Evolutionary conservation across 768 basidiomycete genomes (phyloP).

Genomic region (Xerocomellus chrysenteron): DNA sequence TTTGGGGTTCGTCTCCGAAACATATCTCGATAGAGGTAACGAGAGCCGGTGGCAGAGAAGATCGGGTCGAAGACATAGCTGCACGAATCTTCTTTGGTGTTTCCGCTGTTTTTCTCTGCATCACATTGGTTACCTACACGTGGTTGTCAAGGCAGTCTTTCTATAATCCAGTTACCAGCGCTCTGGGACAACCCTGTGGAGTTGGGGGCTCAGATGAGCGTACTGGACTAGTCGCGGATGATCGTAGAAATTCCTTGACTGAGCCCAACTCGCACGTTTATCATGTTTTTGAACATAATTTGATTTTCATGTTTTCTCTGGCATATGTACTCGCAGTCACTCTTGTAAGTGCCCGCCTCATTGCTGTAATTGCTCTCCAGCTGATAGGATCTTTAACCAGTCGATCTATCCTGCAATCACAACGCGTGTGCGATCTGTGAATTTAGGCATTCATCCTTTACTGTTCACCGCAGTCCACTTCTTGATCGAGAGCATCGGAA

Average conservation of each 20-base stretch:
- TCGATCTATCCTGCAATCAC: slow-evolving; percentile 88
- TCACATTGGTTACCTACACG: slow-evolving; percentile 50
- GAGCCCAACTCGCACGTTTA: slow-evolving; percentile 45
- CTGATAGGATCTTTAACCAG: slow-evolving; percentile 38
- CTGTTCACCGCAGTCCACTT: slow-evolving; percentile 81
- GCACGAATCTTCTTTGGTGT: slow-evolving; percentile 74
- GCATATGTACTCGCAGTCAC: slow-evolving; percentile 79
- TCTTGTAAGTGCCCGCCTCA: slow-evolving; percentile 50
- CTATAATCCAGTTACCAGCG: slow-evolving; percentile 55
- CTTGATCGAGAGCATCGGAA: slow-evolving; percentile 63
- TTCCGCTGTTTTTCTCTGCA: slow-evolving; percentile 62
- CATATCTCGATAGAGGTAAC: slow-evolving; percentile 17
- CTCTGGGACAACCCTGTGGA: slow-evolving; percentile 41
- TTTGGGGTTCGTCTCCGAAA: slow-evolving; percentile 43
- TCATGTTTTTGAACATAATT: slow-evolving; percentile 61
- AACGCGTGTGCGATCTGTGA: slow-evolving; percentile 66
- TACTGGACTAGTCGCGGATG: slow-evolving; percentile 36
- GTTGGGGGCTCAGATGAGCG: slow-evolving; percentile 26
- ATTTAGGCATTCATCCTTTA: slow-evolving; percentile 66
- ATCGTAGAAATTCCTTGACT: slow-evolving; percentile 20
- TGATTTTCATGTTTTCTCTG: slow-evolving; percentile 67
- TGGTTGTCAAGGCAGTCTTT: slow-evolving; percentile 59
- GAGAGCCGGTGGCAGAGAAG: slow-evolving; percentile 26
- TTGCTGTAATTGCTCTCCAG: not conserved
- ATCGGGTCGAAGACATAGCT: slow-evolving; percentile 60